Evolutionary conservation across 371 early-diverging fungal species (phyloP).

Genomic region (Syncephalis fuscata): DNA sequence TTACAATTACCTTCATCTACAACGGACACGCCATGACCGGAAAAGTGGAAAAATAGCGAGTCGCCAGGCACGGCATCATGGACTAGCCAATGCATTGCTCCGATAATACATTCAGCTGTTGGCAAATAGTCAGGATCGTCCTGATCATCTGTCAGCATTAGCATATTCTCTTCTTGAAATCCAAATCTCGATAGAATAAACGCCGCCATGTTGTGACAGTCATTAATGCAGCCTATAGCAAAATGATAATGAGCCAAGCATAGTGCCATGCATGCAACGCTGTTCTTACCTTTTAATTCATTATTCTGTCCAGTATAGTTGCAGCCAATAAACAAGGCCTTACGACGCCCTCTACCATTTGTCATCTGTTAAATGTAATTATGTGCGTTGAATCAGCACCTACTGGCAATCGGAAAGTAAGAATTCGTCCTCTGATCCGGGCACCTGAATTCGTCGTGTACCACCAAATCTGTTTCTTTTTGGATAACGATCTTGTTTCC

Average conservation of each 20-base stretch:
- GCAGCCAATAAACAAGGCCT: constrained; percentile 80
- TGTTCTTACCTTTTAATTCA: constrained; percentile 28
- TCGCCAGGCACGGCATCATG: constrained; percentile 43
- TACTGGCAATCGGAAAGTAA: constrained; percentile 4
- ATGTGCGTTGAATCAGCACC: not conserved
- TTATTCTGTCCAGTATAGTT: constrained; percentile 48
- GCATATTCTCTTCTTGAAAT: constrained; percentile 32
- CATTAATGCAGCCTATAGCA: constrained; percentile 47
- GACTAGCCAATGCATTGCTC: constrained; percentile 56
- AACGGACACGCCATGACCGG: constrained; percentile 51
- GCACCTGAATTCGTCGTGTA: no score
- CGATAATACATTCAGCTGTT: constrained; percentile 43
- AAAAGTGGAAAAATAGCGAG: constrained; percentile 48
- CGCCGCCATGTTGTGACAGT: constrained; percentile 37
- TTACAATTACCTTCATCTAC: constrained; percentile 8
- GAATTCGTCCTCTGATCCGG: not conserved
- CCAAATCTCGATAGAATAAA: constrained; percentile 25
- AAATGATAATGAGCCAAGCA: no score
- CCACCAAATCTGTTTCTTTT: no score
- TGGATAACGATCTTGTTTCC: no score
- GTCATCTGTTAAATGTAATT: not conserved
- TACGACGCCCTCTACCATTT: constrained; percentile 26
- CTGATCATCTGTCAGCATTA: constrained; percentile 54
- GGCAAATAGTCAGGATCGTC: constrained; percentile 31
- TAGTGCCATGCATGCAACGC: not conserved